These are phyloP conservation scores for Pyropia haitanensis DNA, from an alignment of 23 red algal species.

Conservation along the genomic window DNA sequence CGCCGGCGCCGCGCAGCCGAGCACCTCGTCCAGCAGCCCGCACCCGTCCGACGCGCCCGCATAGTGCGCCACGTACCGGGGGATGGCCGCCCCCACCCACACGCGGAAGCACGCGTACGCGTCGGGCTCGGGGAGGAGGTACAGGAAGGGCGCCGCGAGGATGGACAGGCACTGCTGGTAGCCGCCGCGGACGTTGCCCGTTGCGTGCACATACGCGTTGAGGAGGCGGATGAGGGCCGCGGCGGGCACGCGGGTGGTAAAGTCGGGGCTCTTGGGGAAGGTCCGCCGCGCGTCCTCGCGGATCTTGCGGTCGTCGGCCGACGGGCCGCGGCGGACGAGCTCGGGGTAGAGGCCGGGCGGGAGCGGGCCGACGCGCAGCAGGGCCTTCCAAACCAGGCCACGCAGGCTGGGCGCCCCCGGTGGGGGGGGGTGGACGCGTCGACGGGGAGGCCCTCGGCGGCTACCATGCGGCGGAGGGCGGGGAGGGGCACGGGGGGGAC, in stretches of 20 bases:
- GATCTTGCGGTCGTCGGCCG: conserved; percentile 52
- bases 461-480: conserved; percentile 38
- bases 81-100: conserved; percentile 53
- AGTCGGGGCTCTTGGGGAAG: conserved; percentile 75
- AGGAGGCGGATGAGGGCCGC: conserved; percentile 68
- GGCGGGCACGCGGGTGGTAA: conserved; percentile 59
- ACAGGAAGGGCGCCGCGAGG: conserved; percentile 80
- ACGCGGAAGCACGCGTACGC: conserved; percentile 74
- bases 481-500: conserved; percentile 5
- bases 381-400: conserved; percentile 64
- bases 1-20: conserved; percentile 25
- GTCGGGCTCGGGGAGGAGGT: conserved; percentile 89
- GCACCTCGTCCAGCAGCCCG: conserved; percentile 49
- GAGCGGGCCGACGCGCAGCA: conserved; percentile 48
- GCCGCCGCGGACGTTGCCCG: conserved; percentile 32
- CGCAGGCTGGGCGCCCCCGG: conserved; percentile 34
- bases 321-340: conserved; percentile 64
- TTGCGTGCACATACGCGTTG: conserved; percentile 69
- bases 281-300: conserved; percentile 80
- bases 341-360: conserved; percentile 38
- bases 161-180: conserved; percentile 77
- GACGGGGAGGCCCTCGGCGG: conserved; percentile 30
- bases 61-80: conserved; percentile 68
- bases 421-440: conserved; percentile 34
- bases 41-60: conserved; percentile 61